Percentiles rank a stretch among this genome's conserved stretches.
phyloP scores from a whole-genome alignment of 176 grass and related monocot species.

The Dendrocalamus sinicus region DNA sequence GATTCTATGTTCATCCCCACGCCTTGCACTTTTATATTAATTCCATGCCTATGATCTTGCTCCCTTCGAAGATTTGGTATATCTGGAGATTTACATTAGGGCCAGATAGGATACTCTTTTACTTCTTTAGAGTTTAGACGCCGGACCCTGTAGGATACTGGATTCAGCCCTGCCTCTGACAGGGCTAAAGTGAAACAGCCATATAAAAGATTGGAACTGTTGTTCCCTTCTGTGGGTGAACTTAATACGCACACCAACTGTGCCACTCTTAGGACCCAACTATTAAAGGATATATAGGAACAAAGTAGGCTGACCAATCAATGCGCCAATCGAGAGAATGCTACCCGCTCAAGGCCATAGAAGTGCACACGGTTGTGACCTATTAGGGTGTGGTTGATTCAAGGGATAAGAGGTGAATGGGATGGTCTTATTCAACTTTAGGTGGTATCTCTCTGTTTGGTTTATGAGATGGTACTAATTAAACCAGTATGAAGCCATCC shows the following conservation, averaged over 20 bases:
- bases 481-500: too few species aligned
- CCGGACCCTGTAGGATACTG: slow-evolving; percentile 24
- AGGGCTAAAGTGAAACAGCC: slow-evolving; percentile 22
- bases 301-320: slow-evolving; percentile 33
- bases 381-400: background rate
- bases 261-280: slow-evolving; percentile 40
- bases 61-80: background rate
- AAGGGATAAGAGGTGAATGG: too few species aligned
- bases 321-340: slow-evolving; percentile 1
- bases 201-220: slow-evolving; percentile 35
- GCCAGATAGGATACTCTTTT: background rate
- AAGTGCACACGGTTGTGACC: slow-evolving; percentile 47
- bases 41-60: background rate
- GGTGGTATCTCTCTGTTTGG: too few species aligned
- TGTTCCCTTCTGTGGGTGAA: slow-evolving; percentile 40
- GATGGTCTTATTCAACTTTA: too few species aligned
- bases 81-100: background rate
- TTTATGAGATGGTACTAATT: too few species aligned
- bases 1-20: background rate
- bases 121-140: slow-evolving; percentile 13
- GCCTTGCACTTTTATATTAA: background rate
- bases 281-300: slow-evolving; percentile 51
- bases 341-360: slow-evolving; percentile 25
- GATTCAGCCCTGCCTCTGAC: slow-evolving; percentile 9
- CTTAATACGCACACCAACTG: slow-evolving; percentile 45